phyloP scores from a whole-genome alignment of 202 grass and related monocot species.

The Elaeis oleifera region DNA sequence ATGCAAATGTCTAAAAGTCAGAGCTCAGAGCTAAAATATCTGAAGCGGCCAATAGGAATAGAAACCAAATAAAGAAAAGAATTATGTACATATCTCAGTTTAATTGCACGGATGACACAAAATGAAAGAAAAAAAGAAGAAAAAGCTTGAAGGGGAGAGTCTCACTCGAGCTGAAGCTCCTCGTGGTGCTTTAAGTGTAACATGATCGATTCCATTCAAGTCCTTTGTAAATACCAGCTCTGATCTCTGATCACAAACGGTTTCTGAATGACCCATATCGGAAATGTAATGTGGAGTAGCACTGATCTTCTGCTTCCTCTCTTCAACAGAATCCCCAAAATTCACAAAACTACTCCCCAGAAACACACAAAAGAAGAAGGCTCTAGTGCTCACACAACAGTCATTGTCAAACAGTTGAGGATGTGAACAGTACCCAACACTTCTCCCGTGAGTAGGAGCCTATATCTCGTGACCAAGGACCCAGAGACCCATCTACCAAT shows the following conservation, averaged over 20 bases:
- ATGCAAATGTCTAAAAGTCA: too few relatives aligned
- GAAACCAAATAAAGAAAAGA: background rate
- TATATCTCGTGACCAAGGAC: too few relatives aligned
- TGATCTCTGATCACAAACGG: slow-evolving; percentile 39
- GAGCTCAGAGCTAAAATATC: too few relatives aligned
- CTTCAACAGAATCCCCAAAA: background rate
- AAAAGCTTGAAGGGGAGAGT: background rate
- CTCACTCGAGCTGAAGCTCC: slow-evolving; percentile 75
- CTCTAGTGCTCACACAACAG: slow-evolving; percentile 10
- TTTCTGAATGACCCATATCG: slow-evolving; percentile 48
- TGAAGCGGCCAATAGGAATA: too few relatives aligned
- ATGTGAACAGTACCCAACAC: slow-evolving; percentile 17
- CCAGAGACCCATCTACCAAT: too few relatives aligned
- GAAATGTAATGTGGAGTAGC: too few relatives aligned
- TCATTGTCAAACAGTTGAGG: slow-evolving; percentile 25
- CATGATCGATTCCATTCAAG: slow-evolving; percentile 57
- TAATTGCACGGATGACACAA: background rate
- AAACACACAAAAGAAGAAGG: background rate
- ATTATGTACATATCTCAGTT: background rate
- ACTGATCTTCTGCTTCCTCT: too few relatives aligned
- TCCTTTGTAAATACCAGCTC: slow-evolving; percentile 48
- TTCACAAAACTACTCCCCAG: background rate
- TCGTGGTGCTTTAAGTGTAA: slow-evolving; percentile 53
- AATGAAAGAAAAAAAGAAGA: background rate
- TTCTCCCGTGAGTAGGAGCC: slow-evolving; percentile 54